Conservation (phyloP, 352 stramenopile species). For the Phytophthora pinifolia region DNA sequence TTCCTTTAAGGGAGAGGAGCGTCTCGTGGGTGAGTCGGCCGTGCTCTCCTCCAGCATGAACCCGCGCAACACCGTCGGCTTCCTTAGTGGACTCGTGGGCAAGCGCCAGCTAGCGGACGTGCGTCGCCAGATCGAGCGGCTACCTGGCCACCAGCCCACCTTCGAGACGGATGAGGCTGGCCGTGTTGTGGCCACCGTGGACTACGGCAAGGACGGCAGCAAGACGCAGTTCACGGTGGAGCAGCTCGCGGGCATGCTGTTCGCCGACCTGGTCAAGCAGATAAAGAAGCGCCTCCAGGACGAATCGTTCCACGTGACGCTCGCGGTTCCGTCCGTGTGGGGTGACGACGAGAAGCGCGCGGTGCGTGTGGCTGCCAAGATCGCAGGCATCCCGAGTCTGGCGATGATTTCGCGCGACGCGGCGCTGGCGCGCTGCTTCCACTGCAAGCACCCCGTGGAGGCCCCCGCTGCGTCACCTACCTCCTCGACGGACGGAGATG, state of each 20-base stretch:
- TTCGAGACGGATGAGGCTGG: conserved; percentile 36
- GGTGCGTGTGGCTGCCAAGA: conserved; percentile 48
- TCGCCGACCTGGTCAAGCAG: conserved; percentile 70
- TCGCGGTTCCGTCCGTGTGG: conserved; percentile 74
- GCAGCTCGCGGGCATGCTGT: conserved; percentile 77
- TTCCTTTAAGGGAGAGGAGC: conserved; percentile 87
- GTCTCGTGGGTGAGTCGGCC: conserved; percentile 82
- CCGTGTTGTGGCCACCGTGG: conserved; percentile 55
- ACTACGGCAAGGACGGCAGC: conserved; percentile 50
- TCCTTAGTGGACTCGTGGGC: conserved; percentile 66
- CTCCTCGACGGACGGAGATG: conserved; percentile 21
- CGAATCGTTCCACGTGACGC: conserved; percentile 51
- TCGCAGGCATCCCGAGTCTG: conserved; percentile 61
- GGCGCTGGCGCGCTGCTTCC: conserved; percentile 75
- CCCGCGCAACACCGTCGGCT: conserved; percentile 78
- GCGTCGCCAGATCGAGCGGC: conserved; percentile 35
- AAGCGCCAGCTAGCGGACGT: conserved; percentile 50
- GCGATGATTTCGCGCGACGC: conserved; percentile 53
- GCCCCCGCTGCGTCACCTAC: conserved; percentile 3
- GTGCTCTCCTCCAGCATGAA: conserved; percentile 86
- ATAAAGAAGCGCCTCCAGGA: conserved; percentile 58
- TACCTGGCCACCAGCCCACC: conserved; percentile 51
- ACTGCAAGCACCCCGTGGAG: conserved; percentile 79
- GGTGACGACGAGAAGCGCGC: conserved; percentile 46
- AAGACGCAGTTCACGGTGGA: conserved; percentile 64